Conservation (phyloP, 345 rosid genomes). For the Nasturtium officinale region DNA sequence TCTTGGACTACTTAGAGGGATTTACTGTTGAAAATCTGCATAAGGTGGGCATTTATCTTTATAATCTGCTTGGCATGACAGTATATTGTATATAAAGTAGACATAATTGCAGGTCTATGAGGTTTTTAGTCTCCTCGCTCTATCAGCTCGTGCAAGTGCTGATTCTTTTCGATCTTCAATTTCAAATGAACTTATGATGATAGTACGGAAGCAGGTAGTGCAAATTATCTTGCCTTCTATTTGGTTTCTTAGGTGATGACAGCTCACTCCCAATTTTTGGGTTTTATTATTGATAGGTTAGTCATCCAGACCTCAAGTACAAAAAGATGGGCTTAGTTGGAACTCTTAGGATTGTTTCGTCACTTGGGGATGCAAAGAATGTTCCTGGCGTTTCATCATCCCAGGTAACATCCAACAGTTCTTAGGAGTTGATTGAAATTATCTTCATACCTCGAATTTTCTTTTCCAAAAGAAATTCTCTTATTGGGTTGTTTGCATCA, state of each 20-base stretch:
- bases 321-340: constrained; percentile 89
- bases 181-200: constrained; percentile 78
- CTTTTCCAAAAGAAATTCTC: background rate
- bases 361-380: constrained; percentile 58
- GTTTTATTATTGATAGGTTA: constrained; percentile 52
- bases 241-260: background rate
- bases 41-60: constrained; percentile 52
- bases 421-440: background rate
- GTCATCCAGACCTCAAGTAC: constrained; percentile 76
- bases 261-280: constrained; percentile 3
- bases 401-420: constrained; percentile 49
- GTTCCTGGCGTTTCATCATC: constrained; percentile 45
- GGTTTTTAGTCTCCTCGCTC: constrained; percentile 66
- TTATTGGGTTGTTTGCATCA: background rate
- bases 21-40: constrained; percentile 68
- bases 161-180: constrained; percentile 59
- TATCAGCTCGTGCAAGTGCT: constrained; percentile 50
- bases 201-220: constrained; percentile 78
- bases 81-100: constrained; percentile 11
- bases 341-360: constrained; percentile 65
- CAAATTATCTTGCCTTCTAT: constrained; percentile 14
- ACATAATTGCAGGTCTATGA: constrained; percentile 66
- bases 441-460: background rate
- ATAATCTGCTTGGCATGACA: background rate
- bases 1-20: constrained; percentile 90